Percentiles rank a stretch among this genome's conserved stretches.
These are phyloP conservation scores for Lithospermum erythrorhizon DNA, from an alignment of 257 asterid genomes.

Conservation along the genomic window DNA sequence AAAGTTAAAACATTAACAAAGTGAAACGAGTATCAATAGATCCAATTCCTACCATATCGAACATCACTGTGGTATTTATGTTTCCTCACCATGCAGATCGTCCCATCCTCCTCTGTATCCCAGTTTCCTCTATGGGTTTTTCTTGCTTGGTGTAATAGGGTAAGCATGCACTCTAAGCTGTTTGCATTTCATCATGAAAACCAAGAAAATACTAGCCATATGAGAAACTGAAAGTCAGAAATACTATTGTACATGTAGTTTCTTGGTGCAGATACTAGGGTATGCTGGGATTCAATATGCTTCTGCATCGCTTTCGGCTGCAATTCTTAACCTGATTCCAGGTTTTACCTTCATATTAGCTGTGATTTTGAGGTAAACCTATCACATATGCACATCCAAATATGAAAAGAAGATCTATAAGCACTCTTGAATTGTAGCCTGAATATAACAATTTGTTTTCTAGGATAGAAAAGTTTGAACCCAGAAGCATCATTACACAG, in stretches of 20 bases:
- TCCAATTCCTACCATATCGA: not conserved
- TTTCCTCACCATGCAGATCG: conserved; percentile 21
- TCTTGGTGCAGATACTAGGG: conserved; percentile 47
- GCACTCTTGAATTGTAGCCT: no score
- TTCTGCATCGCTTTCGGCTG: conserved; percentile 44
- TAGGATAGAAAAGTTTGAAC: conserved; percentile 46
- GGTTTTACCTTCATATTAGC: conserved; percentile 56
- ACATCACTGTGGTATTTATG: not conserved
- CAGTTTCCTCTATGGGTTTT: conserved; percentile 37
- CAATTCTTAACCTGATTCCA: conserved; percentile 53
- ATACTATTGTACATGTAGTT: conserved; percentile 18
- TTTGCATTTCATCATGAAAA: not conserved
- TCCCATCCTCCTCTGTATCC: conserved; percentile 30
- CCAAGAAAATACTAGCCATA: not conserved
- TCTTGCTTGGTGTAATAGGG: conserved; percentile 61
- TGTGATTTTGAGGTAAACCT: conserved; percentile 40
- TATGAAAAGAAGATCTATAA: no score
- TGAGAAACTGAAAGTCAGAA: not conserved
- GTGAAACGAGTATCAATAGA: no score
- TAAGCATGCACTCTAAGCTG: conserved; percentile 11
- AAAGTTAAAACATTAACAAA: no score
- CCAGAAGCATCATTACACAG: conserved; percentile 25
- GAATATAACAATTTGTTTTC: not conserved
- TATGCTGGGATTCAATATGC: conserved; percentile 37
- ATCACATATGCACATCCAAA: not conserved